Evolutionary conservation across 1,139 yeast genomes (phyloP), one percentile per base, ranked within the genome.

Genomic region (Zhuliangozyma parablackwelliae): DNA sequence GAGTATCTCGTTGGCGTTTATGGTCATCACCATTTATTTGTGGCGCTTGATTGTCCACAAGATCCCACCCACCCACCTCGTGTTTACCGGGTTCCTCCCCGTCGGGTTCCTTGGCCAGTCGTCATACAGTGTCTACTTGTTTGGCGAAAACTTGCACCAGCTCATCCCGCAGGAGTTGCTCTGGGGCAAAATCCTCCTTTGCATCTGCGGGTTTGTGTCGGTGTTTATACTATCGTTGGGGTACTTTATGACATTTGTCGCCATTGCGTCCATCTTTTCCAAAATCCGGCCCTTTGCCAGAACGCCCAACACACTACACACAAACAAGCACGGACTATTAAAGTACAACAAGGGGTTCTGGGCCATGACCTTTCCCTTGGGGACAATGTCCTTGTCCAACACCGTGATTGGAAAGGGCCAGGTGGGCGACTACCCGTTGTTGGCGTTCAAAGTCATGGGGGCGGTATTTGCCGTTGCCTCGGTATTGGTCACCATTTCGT

Each of bases 331-430:
- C 28, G 50, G 50, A 7, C 35, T 44, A 3, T 31, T 46, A 20
- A 42, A 39, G 27, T 35, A 39, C 28, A 32, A 45, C 33, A 72
- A 74, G 46, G 78, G 80, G 0, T 86, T 83, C 74, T 88, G 96
- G 95, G 80, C 89, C 25, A 77, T 85, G 69, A 84, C 96, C 44
- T 89, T 89, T 80, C 96, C 96, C 2, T 54, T 87, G 48, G 96
- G 96, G 3, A 87, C 96, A 0, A 81, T 85, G 82, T 67, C 82
- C 0, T 58, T 84, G 16, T 77, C 87, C 3, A 73, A 78, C 46
- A 57, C 66, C 16, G 74, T 76, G 47, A 54, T 87, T 23, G 76
- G 68, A 29, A 49, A 44, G 2, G 57, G 72, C 6, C 69, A 63
- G 35, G 69, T 72, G 6, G 47, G 49, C 6, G 63, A 64, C 30